A percentile compares a stretch with the other conserved stretches of the same genome.
Evolutionary conservation across 805 yeast genomes (phyloP).

Genomic region (Priceomyces carsonii): DNA sequence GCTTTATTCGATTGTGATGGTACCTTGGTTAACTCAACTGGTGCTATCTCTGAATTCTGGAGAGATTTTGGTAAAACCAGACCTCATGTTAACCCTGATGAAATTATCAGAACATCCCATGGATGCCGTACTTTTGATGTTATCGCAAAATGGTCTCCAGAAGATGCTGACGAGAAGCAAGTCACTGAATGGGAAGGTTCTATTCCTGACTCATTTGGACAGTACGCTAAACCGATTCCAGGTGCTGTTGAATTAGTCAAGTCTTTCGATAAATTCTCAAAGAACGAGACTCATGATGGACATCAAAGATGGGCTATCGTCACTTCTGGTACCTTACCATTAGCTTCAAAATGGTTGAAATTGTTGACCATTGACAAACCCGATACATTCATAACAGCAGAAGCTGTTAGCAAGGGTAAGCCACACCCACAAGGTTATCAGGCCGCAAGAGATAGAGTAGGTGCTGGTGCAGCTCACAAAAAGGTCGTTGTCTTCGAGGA

Average conservation of each 20-base stretch:
- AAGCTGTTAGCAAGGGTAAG: constrained; percentile 75
- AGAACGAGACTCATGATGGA: constrained; percentile 38
- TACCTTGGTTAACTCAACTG: constrained; percentile 79
- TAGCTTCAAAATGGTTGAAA: constrained; percentile 79
- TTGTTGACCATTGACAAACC: constrained; percentile 64
- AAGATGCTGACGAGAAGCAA: constrained; percentile 65
- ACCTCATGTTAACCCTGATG: constrained; percentile 67
- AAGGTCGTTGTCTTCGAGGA: constrained; percentile 77
- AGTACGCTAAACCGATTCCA: constrained; percentile 70
- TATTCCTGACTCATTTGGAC: constrained; percentile 72
- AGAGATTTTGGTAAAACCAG: constrained; percentile 65
- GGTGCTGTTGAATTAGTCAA: constrained; percentile 70
- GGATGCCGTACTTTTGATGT: constrained; percentile 85
- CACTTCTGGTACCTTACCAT: constrained; percentile 75
- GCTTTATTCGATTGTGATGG: constrained; percentile 85
- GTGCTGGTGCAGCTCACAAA: constrained; percentile 33
- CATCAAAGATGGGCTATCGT: constrained; percentile 80
- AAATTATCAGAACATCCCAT: constrained; percentile 72
- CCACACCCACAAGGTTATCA: constrained; percentile 86
- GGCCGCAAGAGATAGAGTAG: constrained; percentile 51
- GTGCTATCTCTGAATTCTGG: constrained; percentile 84
- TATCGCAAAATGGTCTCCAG: constrained; percentile 71
- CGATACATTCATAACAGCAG: constrained; percentile 78
- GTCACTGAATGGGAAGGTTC: constrained; percentile 67
- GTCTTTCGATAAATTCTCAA: constrained; percentile 51